These are phyloP conservation scores for Lathyrus aphaca DNA, from an alignment of 306 rosid genomes.

Conservation along the genomic window DNA sequence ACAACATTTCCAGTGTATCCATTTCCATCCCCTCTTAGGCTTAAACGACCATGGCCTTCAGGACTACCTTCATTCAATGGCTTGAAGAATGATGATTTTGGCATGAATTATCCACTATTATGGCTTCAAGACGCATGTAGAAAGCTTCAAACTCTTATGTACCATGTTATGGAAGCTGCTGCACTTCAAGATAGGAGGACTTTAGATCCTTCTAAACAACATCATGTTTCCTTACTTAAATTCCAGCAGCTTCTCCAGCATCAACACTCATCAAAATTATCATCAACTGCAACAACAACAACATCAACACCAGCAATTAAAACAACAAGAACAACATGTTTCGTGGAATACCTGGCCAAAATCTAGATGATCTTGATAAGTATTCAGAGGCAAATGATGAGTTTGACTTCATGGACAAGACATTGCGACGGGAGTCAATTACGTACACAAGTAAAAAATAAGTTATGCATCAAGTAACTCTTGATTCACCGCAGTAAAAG, in stretches of 20 bases:
- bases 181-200: conserved; percentile 92
- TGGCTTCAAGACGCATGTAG: conserved; percentile 83
- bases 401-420: no score
- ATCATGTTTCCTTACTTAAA: conserved; percentile 64
- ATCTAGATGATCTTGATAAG: no score
- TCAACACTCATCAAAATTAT: conserved; percentile 53
- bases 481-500: no score
- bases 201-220: conserved; percentile 69
- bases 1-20: conserved; percentile 99
- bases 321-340: conserved; percentile 38
- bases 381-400: no score
- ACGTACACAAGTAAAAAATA: no score
- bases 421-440: no score
- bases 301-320: no score
- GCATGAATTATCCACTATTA: conserved; percentile 73
- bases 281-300: conserved; percentile 45
- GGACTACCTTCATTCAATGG: conserved; percentile 85
- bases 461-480: no score
- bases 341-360: no score
- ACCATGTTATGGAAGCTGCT: conserved; percentile 93
- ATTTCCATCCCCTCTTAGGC: conserved; percentile 89
- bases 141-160: conserved; percentile 74
- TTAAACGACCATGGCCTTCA: conserved; percentile 94
- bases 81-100: conserved; percentile 81
- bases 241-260: conserved; percentile 75